Conservation (phyloP, 1,284 basidiomycete species). For the Peniophora sp. region DNA sequence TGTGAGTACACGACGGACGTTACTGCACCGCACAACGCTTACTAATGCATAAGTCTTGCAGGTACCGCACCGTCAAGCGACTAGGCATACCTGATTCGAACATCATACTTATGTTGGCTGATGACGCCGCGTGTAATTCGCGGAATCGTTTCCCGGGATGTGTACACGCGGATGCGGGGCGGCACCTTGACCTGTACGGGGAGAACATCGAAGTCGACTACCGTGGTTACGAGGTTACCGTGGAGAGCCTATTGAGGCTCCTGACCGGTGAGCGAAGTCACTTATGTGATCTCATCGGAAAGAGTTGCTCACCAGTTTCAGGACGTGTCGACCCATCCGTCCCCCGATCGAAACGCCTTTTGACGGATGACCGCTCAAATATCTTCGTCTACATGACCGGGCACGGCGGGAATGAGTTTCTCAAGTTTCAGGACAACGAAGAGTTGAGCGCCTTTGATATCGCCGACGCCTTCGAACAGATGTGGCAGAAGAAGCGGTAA, state of each 20-base stretch:
- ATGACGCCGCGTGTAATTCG: slow-evolving; percentile 92
- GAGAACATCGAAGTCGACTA: slow-evolving; percentile 98
- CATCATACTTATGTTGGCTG: slow-evolving; percentile 98
- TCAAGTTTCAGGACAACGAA: slow-evolving; percentile 99
- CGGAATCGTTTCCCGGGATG: slow-evolving; percentile 90
- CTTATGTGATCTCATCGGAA: neutral
- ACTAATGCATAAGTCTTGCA: slow-evolving; percentile 20
- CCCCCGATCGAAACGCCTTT: slow-evolving; percentile 86
- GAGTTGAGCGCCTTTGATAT: slow-evolving; percentile 95
- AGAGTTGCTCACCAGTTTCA: slow-evolving; percentile 17
- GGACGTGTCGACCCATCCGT: slow-evolving; percentile 70
- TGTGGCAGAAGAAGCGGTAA: slow-evolving; percentile 93
- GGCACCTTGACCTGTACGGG: slow-evolving; percentile 86
- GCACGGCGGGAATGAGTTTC: slow-evolving; percentile 95
- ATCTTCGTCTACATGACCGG: slow-evolving; percentile 98
- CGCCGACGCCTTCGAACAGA: slow-evolving; percentile 95
- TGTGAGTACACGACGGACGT: slow-evolving; percentile 41
- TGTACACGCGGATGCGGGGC: slow-evolving; percentile 80
- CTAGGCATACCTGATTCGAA: slow-evolving; percentile 97
- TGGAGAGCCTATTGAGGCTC: slow-evolving; percentile 90
- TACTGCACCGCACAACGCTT: neutral
- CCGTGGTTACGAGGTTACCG: slow-evolving; percentile 94
- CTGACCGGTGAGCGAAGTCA: slow-evolving; percentile 61
- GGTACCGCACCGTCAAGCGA: slow-evolving; percentile 97
- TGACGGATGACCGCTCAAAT: slow-evolving; percentile 90